These are phyloP conservation scores for Volutella citrinella DNA, from an alignment of 2,329 filamentous ascomycete species.

Conservation along the genomic window DNA sequence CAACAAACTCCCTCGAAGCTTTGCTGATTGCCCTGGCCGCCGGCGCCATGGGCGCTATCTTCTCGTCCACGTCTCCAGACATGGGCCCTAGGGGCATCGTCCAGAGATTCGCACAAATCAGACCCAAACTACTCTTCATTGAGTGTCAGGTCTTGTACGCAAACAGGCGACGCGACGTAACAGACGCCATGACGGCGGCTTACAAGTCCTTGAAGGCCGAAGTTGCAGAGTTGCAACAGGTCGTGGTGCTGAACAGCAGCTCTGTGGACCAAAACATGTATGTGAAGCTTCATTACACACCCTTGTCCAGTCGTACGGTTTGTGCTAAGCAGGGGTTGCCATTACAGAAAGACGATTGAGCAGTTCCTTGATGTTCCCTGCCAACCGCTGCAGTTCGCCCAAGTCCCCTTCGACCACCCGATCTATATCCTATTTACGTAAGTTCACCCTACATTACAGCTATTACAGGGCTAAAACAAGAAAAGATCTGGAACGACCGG, in stretches of 20 bases:
- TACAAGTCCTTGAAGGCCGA: background rate
- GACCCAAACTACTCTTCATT: background rate
- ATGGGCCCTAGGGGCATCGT: background rate
- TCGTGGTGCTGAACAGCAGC: too few species aligned
- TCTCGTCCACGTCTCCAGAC: background rate
- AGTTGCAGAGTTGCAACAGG: too few species aligned
- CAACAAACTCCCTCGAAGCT: background rate
- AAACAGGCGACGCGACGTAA: background rate
- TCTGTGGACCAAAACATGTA: too few species aligned
- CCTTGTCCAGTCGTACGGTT: too few species aligned
- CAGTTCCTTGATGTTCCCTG: background rate
- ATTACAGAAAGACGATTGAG: background rate
- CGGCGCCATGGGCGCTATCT: background rate
- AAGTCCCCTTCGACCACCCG: background rate
- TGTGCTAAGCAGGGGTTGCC: too few species aligned
- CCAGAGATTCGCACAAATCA: background rate
- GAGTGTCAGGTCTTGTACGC: background rate
- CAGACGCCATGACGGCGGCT: background rate
- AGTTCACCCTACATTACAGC: background rate
- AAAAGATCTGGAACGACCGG: background rate
- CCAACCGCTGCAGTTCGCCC: background rate
- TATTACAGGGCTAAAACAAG: too few species aligned
- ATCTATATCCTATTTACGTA: conserved; percentile 1
- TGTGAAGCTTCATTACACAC: too few species aligned
- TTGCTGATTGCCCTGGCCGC: background rate